Percentiles rank a stretch among this genome's conserved stretches.
phyloP scores from a whole-genome alignment of 2,329 filamentous ascomycete genomes.

The Fusarium sp. region DNA sequence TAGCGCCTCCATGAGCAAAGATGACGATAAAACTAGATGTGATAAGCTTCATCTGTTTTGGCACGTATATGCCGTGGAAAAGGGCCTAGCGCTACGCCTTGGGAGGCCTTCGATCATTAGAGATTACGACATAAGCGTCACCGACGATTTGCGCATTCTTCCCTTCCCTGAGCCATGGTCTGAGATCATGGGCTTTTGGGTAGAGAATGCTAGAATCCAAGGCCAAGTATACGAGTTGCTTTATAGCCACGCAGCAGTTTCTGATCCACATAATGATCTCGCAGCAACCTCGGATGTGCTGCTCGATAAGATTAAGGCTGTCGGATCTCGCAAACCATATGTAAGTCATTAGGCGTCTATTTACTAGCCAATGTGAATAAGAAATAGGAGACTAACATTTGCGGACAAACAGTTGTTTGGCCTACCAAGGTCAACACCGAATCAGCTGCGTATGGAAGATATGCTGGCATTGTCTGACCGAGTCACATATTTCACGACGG shows the following conservation, averaged over 20 bases:
- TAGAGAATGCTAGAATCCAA: not conserved
- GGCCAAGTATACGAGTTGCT: not conserved
- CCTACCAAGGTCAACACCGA: not conserved
- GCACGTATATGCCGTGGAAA: not conserved
- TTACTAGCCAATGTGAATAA: not conserved
- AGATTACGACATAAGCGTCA: not conserved
- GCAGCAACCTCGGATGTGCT: not conserved
- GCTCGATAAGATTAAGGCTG: not conserved
- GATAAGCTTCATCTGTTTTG: not conserved
- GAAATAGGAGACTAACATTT: too few species aligned
- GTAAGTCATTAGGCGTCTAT: not conserved
- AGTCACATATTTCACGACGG: not conserved
- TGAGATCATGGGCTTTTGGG: not conserved
- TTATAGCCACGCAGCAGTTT: not conserved
- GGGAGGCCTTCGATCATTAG: not conserved
- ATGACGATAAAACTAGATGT: not conserved
- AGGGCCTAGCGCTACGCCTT: not conserved
- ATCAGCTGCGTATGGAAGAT: not conserved
- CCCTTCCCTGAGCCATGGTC: not conserved
- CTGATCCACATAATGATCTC: not conserved
- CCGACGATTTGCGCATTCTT: not conserved
- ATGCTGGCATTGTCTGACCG: not conserved
- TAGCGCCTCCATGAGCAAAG: not conserved
- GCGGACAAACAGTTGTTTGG: not conserved
- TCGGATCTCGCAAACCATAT: not conserved